Base-by-base conservation (phyloP, 352 stramenopile species). In the Globisporangium perplexum region DNA sequence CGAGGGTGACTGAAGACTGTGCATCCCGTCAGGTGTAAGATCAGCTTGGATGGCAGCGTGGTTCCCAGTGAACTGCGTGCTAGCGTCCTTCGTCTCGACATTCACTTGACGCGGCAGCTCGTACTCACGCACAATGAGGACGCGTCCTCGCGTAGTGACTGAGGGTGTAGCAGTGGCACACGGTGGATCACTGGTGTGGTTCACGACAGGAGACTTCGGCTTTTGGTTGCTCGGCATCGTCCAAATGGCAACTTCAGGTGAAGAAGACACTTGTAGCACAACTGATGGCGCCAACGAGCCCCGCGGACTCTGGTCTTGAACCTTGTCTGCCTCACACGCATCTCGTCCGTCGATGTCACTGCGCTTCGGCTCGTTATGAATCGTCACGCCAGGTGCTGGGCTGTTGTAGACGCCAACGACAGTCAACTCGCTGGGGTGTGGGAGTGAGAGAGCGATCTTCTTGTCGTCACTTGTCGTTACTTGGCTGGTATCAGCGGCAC, bases 61-160 rank as follows among this genome's bases (percentile, higher is more conserved):
- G 45, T 90, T 90, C 17, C 80, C 80, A 3, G 80, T 90, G 55
- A 74, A 88, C 38, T 90, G 80, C 38, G 77, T 90, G 26, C 63
- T 73, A 10, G 71, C 80, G 23, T 90, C 80, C 62, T 68, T 71
- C 68, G 74, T 90, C 52, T 88, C 77, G 1, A 72, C 53, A 7
- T 45, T 55, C 3, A 22, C 31, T 8, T 33, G 51, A 28, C 44
- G 30, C 0, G 62, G 28, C 5, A 53, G 28, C 18, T 77, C 56
- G 31, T 82, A 88, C 30, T 71, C 75, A 28, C 80, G 75, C 3
- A 90, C 52, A 31, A 90, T 88, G 23, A 63, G 49, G 11, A 89
- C 59, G 20, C 56, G 66, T 24, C 52, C 23, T 35, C 61, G 53
- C 28, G 50, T 42, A 23, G n/a, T 43, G 23, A 22, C 4, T 47